Evolutionary conservation across 2,329 filamentous ascomycete species (phyloP), one percentile per base, ranked within the genome.

Genomic region (Fusarium sp.): DNA sequence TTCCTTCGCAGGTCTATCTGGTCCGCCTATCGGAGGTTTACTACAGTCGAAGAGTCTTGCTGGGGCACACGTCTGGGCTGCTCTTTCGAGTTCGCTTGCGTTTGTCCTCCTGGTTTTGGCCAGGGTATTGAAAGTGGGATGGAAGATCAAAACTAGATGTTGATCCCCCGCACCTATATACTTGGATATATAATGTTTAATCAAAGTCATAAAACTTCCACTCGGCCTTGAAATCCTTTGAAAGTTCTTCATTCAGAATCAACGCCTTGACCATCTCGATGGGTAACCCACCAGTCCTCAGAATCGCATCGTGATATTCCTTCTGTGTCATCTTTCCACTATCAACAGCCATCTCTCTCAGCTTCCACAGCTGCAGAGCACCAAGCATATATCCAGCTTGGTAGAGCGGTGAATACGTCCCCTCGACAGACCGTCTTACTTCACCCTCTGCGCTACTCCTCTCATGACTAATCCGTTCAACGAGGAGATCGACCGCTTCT

Each of bases 1-100:
- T 8, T 80, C 79, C 0, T 73, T 82, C 44, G 79, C 78, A 2
- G 76, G 79, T 0, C 53, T 82, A 15, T 80, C 80, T 0, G 80
- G 80, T 0, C 79, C 80, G 5, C 80, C 81, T 0, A 75, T 82
- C 20, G 81, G 81, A 0, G 81, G 81, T 0, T 15, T 67, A 3
- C 34, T 75, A 0, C 65, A 74, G 47, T 59, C 70, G 1, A 50
- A 37, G 0, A 75, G 73, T 18, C 77, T 75, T 34, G 70, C 52
- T 0, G 74, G 68, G 2, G 72, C 79, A 2, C 77, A 79, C 50
- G 71, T 74, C 2, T 81, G 79, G 79, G 79, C 79, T 2, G 78
- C 74, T 0, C 42, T 68, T 7, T 74, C 75, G 26, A 77, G 74
- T n/a, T 47, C 75, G 1, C 20, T 79, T 2, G 74, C 73, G 3